phyloP scores from a whole-genome alignment of 148 eudicot genomes.

The Agrostemma githago region DNA sequence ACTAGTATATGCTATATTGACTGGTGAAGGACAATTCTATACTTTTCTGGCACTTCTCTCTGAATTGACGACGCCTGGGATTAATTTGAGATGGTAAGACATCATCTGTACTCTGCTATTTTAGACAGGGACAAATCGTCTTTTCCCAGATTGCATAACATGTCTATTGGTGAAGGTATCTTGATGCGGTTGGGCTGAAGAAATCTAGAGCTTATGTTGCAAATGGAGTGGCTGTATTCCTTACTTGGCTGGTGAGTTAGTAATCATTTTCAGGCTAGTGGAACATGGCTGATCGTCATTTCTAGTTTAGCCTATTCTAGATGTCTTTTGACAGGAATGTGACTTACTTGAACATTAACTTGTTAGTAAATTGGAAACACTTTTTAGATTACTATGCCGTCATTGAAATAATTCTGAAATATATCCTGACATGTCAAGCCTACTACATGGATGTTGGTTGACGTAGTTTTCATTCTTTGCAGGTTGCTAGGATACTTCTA shows the following conservation, averaged over 20 bases:
- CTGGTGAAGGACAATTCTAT: conserved; percentile 64
- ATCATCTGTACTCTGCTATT: neutral
- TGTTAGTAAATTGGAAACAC: neutral
- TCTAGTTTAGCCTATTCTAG: neutral
- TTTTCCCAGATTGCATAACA: conserved; percentile 19
- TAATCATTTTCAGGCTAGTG: neutral
- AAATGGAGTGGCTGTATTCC: conserved; percentile 78
- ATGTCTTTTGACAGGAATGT: neutral
- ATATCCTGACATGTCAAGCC: neutral
- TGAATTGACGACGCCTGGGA: conserved; percentile 87
- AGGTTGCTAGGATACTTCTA: conserved; percentile 77
- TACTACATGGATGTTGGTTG: conserved; percentile 7
- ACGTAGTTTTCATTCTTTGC: conserved; percentile 27
- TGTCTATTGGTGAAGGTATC: conserved; percentile 51
- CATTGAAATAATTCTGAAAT: neutral
- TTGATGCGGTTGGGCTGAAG: conserved; percentile 78
- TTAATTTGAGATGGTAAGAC: conserved; percentile 86
- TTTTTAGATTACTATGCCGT: neutral
- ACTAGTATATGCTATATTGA: conserved; percentile 53
- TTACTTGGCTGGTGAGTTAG: conserved; percentile 83
- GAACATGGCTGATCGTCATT: conserved; percentile 3
- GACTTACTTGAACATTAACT: neutral
- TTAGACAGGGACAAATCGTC: neutral
- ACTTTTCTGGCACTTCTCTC: conserved; percentile 76
- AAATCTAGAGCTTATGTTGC: conserved; percentile 59